Evolutionary conservation across 2,329 filamentous ascomycete genomes (phyloP).

Genomic region (Neofusicoccum sp.): DNA sequence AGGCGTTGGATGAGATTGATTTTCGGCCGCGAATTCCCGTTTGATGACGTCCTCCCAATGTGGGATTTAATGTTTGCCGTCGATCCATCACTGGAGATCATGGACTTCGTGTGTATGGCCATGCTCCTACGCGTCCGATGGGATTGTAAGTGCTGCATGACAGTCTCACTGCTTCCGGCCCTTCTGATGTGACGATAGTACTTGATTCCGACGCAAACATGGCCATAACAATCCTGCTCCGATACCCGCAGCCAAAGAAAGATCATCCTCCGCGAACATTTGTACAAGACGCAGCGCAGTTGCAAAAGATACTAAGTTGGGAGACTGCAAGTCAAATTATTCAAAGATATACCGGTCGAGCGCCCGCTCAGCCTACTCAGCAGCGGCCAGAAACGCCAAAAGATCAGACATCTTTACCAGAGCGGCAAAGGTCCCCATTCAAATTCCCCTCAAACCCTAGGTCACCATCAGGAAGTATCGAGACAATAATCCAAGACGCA

Average conservation of each 20-base stretch:
- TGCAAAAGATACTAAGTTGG: constrained; percentile 62
- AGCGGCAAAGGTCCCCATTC: constrained; percentile 27
- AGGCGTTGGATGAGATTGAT: constrained; percentile 91
- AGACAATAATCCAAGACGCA: constrained; percentile 71
- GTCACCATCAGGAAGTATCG: constrained; percentile 49
- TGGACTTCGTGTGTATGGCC: constrained; percentile 88
- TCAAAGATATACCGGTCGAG: constrained; percentile 62
- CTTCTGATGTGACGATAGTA: constrained; percentile 50
- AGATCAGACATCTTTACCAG: not conserved
- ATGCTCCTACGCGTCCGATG: constrained; percentile 92
- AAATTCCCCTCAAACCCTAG: constrained; percentile 29
- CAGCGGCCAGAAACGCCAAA: constrained; percentile 23
- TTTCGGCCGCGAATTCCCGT: constrained; percentile 90
- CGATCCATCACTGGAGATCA: constrained; percentile 73
- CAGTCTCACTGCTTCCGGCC: not conserved
- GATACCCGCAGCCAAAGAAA: constrained; percentile 68
- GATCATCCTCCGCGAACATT: constrained; percentile 72
- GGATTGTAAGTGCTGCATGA: constrained; percentile 65
- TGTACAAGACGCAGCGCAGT: constrained; percentile 78
- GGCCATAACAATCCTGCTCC: constrained; percentile 76
- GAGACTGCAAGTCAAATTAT: constrained; percentile 66
- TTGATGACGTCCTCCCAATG: constrained; percentile 76
- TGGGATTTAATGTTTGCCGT: constrained; percentile 93
- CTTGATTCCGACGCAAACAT: constrained; percentile 84
- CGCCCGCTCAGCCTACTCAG: constrained; percentile 30